Evolutionary conservation across 192 early-diverging fungal species (phyloP).

Genomic region (Spizellomyces punctatus): DNA sequence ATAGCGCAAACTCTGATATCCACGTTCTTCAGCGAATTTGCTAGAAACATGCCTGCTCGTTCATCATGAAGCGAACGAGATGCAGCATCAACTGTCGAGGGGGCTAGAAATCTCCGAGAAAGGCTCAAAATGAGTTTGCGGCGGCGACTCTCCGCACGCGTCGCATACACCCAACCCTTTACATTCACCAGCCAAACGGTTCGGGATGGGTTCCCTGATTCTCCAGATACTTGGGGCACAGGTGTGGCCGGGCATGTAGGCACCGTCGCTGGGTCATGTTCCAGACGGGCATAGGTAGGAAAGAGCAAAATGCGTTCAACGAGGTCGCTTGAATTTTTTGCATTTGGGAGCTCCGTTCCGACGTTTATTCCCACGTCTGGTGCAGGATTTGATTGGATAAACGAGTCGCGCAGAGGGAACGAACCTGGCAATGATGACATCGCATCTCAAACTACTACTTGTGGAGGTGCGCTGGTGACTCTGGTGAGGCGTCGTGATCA

Average conservation of each 20-base stretch:
- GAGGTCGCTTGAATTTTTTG: too few species aligned
- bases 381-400: too few species aligned
- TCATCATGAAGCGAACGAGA: slow-evolving; percentile 31
- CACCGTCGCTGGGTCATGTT: background rate
- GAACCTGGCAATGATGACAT: too few species aligned
- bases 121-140: slow-evolving; percentile 35
- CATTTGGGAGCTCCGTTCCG: too few species aligned
- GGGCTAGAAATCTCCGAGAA: slow-evolving; percentile 18
- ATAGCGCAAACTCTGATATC: slow-evolving; percentile 47
- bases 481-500: too few species aligned
- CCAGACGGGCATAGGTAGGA: slow-evolving; percentile 28
- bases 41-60: slow-evolving; percentile 38
- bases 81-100: slow-evolving; percentile 8
- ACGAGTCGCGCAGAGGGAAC: too few species aligned
- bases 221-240: background rate
- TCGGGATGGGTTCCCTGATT: background rate
- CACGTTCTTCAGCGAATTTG: slow-evolving; percentile 20
- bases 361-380: too few species aligned
- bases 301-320: slow-evolving; percentile 23
- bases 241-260: background rate
- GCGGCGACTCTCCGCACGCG: background rate
- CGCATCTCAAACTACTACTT: too few species aligned
- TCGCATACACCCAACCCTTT: slow-evolving; percentile 39
- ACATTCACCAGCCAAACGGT: slow-evolving; percentile 29
- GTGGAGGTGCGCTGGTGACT: too few species aligned